A percentile compares a stretch with the other conserved stretches of the same genome.
Evolutionary conservation across 768 basidiomycete species (phyloP).

Genomic region (Cystobasidium ongulense): DNA sequence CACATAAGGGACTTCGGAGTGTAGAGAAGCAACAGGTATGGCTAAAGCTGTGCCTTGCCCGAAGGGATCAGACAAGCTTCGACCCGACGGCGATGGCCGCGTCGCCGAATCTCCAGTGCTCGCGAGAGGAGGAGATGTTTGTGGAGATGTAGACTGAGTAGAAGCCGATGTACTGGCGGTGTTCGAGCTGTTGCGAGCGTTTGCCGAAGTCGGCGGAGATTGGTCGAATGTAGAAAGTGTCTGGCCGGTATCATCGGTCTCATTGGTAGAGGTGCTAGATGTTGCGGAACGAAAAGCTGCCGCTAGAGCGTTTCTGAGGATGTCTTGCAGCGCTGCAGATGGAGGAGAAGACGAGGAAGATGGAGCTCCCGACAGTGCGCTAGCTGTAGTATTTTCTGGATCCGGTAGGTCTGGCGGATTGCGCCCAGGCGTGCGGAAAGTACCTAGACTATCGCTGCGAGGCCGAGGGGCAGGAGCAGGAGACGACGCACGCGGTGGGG

Average conservation of each 20-base stretch:
- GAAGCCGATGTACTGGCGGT: background rate
- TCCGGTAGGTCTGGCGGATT: no score
- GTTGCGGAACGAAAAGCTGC: background rate
- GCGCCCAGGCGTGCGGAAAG: background rate
- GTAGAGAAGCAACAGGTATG: constrained; percentile 1
- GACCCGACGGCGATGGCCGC: background rate
- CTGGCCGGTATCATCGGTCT: background rate
- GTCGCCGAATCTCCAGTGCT: background rate
- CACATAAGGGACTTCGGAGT: background rate
- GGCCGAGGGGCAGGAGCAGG: background rate
- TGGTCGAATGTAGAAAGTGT: no score
- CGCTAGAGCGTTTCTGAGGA: background rate
- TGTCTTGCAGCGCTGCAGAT: background rate
- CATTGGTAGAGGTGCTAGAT: background rate
- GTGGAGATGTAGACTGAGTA: background rate
- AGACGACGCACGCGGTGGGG: background rate
- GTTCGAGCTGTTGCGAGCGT: background rate
- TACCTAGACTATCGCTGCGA: background rate
- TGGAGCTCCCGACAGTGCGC: no score
- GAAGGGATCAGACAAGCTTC: background rate
- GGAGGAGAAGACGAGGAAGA: background rate
- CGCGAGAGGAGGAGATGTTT: background rate
- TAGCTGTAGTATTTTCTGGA: no score
- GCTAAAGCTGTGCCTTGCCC: background rate
- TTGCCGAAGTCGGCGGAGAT: background rate